Conservation (phyloP, 192 early-diverging fungal genomes). For the Coemansia aciculifera region DNA sequence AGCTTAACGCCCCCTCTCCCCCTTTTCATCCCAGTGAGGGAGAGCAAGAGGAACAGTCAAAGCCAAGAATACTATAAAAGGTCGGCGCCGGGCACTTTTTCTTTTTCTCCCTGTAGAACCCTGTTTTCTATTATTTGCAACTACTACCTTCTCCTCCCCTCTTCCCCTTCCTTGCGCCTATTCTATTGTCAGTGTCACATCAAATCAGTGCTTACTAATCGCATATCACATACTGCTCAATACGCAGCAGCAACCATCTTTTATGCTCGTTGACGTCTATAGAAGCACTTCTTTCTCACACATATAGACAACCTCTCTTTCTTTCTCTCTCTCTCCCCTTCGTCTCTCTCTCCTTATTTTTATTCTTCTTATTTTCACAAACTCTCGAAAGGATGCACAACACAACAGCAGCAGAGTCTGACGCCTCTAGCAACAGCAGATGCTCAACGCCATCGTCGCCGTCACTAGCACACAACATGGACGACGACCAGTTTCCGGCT, state of each 20-base stretch:
- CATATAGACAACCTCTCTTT: neutral
- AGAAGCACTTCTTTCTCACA: slow-evolving; percentile 8
- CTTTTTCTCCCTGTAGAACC: neutral
- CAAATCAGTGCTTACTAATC: slow-evolving; percentile 11
- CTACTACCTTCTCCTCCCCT: neutral
- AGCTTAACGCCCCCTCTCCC: neutral
- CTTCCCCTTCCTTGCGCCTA: neutral
- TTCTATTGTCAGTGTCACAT: neutral
- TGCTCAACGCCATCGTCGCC: neutral
- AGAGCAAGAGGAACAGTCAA: neutral
- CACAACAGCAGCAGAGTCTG: slow-evolving; percentile 17
- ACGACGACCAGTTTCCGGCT: neutral
- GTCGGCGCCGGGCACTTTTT: neutral
- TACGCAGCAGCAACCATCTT: slow-evolving; percentile 9
- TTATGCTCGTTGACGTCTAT: slow-evolving; percentile 9
- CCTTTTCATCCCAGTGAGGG: neutral
- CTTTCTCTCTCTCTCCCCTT: neutral
- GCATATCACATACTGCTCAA: slow-evolving; percentile 8
- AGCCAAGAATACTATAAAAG: neutral
- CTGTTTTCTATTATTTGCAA: slow-evolving; percentile 6
- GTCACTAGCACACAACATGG: neutral
- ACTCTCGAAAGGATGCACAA: neutral
- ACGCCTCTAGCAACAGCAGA: slow-evolving; percentile 1
- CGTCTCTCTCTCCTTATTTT: neutral
- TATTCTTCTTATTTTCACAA: neutral